Evolutionary conservation across 805 yeast species (phyloP).

Genomic region (Diddensiella santjacobensis): DNA sequence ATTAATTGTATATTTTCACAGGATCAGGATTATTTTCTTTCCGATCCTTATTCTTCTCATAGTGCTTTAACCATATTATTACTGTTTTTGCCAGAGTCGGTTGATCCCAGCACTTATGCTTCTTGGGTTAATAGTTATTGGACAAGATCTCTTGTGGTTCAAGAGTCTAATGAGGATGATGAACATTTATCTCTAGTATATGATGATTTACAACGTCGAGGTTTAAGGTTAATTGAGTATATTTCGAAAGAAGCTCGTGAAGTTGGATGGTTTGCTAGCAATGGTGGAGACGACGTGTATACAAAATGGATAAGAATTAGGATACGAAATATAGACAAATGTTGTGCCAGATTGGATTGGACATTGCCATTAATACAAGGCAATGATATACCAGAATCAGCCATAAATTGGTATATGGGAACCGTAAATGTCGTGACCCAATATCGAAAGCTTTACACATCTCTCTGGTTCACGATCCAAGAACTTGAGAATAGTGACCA

Average conservation of each 20-base stretch:
- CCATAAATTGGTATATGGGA: slow-evolving; percentile 30
- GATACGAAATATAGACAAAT: slow-evolving; percentile 28
- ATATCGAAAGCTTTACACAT: slow-evolving; percentile 16
- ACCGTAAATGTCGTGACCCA: slow-evolving; percentile 27
- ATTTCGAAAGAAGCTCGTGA: slow-evolving; percentile 14
- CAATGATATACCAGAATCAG: slow-evolving; percentile 17
- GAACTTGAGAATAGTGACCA: slow-evolving; percentile 21
- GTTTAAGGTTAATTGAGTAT: slow-evolving; percentile 10
- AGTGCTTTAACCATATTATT: slow-evolving; percentile 31
- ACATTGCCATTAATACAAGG: slow-evolving; percentile 12
- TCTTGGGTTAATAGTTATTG: not conserved
- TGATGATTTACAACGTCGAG: slow-evolving; percentile 11
- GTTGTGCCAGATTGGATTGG: slow-evolving; percentile 19
- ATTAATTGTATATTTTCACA: slow-evolving; percentile 8
- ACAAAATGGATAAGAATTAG: slow-evolving; percentile 29
- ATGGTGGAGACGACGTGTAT: slow-evolving; percentile 7
- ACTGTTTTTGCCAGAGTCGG: slow-evolving; percentile 31
- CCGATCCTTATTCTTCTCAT: slow-evolving; percentile 17
- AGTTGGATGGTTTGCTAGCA: slow-evolving; percentile 14
- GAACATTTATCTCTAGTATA: not conserved
- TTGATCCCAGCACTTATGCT: slow-evolving; percentile 21
- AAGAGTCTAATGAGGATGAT: not conserved
- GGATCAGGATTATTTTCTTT: slow-evolving; percentile 15
- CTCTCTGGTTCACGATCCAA: slow-evolving; percentile 10
- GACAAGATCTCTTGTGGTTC: not conserved